Percentiles rank a stretch among this genome's conserved stretches.
These are phyloP conservation scores for Beauveria sp. DNA, from an alignment of 2,329 filamentous ascomycete species.

Conservation along the genomic window DNA sequence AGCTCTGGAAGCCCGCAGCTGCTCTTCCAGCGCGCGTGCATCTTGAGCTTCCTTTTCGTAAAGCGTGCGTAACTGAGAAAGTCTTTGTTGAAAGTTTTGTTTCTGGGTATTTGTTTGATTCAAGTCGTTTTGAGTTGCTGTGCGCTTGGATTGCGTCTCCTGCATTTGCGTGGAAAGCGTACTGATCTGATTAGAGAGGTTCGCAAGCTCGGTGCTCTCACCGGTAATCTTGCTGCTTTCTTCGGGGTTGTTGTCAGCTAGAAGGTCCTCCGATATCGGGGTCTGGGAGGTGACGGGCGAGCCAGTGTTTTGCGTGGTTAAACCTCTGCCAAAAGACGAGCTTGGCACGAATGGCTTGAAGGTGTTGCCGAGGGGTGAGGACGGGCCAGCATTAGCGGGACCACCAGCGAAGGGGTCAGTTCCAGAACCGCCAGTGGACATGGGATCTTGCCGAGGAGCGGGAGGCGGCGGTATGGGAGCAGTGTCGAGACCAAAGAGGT, in stretches of 20 bases:
- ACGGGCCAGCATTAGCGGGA: constrained; percentile 46
- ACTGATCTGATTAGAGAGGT: constrained; percentile 91
- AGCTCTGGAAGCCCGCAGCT: constrained; percentile 64
- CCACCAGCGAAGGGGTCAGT: constrained; percentile 57
- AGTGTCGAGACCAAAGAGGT: constrained; percentile 83
- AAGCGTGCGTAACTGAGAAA: constrained; percentile 75
- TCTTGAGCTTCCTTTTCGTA: constrained; percentile 93
- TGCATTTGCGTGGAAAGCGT: constrained; percentile 91
- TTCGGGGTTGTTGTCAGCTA: constrained; percentile 86
- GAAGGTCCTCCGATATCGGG: constrained; percentile 66
- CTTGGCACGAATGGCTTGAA: constrained; percentile 92
- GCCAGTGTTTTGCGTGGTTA: constrained; percentile 71
- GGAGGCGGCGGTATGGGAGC: constrained; percentile 38
- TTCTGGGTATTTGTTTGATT: constrained; percentile 79
- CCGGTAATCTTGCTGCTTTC: constrained; percentile 80
- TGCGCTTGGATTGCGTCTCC: constrained; percentile 77
- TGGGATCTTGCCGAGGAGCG: constrained; percentile 50
- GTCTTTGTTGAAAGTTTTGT: constrained; percentile 81
- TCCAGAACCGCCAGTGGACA: constrained; percentile 68
- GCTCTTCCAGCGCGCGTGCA: constrained; percentile 77
- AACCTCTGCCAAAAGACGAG: constrained; percentile 80
- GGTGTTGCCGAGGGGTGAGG: constrained; percentile 38
- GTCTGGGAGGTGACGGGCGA: constrained; percentile 38
- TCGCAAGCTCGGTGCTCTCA: constrained; percentile 87
- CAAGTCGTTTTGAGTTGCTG: constrained; percentile 71